Conservation (phyloP, 2,329 filamentous ascomycete species). For the Mycocentrospora acerina region DNA sequence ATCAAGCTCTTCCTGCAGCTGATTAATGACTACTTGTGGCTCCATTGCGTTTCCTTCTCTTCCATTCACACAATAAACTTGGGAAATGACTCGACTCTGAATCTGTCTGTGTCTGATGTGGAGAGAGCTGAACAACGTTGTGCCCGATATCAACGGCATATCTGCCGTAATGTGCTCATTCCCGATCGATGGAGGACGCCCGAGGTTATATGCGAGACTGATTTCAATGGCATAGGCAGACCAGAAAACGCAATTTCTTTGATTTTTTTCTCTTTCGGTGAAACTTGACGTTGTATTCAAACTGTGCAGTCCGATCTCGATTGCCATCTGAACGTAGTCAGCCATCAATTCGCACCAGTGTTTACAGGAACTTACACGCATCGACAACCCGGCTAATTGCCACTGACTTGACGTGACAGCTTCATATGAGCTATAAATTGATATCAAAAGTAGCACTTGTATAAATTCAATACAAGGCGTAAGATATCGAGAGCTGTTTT, state of each 20-base stretch:
- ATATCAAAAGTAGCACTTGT: constrained; percentile 3
- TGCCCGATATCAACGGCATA: neutral
- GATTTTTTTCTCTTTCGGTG: neutral
- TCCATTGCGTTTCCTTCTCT: neutral
- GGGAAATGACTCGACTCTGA: constrained; percentile 1
- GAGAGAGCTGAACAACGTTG: neutral
- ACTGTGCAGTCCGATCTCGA: neutral
- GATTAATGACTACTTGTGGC: neutral
- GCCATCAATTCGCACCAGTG: neutral
- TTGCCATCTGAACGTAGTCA: neutral
- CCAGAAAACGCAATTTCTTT: constrained; percentile 3
- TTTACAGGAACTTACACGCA: constrained; percentile 1
- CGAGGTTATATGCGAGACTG: constrained; percentile 5
- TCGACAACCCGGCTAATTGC: constrained; percentile 2
- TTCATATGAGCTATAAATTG: constrained; percentile 2
- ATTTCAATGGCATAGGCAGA: constrained; percentile 3
- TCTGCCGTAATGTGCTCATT: constrained; percentile 3
- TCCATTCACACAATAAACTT: constrained; percentile 1
- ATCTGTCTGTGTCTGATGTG: constrained; percentile 5
- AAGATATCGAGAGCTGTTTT: neutral
- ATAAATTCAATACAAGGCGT: constrained; percentile 1
- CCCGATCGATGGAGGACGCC: constrained; percentile 2
- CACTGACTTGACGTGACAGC: constrained; percentile 2
- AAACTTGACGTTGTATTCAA: neutral
- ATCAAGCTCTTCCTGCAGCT: constrained; percentile 1